phyloP scores from a whole-genome alignment of 2,329 filamentous ascomycete species.

The Fusarium napiforme region DNA sequence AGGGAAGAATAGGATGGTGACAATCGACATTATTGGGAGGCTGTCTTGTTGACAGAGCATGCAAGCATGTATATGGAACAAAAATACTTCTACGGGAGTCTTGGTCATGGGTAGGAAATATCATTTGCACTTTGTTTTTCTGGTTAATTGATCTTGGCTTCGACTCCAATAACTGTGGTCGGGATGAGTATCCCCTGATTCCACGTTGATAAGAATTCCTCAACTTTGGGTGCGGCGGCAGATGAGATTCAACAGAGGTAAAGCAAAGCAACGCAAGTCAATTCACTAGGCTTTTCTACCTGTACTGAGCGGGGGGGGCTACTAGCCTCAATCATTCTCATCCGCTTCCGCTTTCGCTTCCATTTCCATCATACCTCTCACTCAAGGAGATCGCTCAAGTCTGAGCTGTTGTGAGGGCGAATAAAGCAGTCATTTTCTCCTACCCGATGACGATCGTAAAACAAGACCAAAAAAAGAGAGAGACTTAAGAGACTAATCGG shows the following conservation, averaged over 20 bases:
- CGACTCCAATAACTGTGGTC: not conserved
- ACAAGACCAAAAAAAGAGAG: not conserved
- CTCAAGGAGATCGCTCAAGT: not conserved
- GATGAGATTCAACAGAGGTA: not conserved
- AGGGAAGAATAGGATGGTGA: not conserved
- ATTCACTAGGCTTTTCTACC: conserved; percentile 1
- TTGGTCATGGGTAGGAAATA: conserved; percentile 45
- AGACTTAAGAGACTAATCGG: not conserved
- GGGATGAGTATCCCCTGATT: not conserved
- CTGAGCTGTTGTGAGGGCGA: not conserved
- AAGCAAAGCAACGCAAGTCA: not conserved
- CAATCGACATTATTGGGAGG: conserved; percentile 13
- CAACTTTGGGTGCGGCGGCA: not conserved
- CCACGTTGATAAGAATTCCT: not conserved
- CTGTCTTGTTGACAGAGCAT: conserved; percentile 37
- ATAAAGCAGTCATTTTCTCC: not conserved
- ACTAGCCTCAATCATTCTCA: not conserved
- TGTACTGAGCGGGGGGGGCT: not conserved
- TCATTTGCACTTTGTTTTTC: conserved; percentile 39
- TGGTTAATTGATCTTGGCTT: not conserved
- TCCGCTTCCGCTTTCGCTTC: not conserved
- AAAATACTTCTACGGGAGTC: conserved; percentile 41
- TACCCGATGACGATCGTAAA: not conserved
- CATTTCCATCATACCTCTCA: not conserved
- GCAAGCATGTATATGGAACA: conserved; percentile 41